Evolutionary conservation across 441 rosid species (phyloP), one percentile per base, ranked within the genome.

Genomic region (Croton setiger): DNA sequence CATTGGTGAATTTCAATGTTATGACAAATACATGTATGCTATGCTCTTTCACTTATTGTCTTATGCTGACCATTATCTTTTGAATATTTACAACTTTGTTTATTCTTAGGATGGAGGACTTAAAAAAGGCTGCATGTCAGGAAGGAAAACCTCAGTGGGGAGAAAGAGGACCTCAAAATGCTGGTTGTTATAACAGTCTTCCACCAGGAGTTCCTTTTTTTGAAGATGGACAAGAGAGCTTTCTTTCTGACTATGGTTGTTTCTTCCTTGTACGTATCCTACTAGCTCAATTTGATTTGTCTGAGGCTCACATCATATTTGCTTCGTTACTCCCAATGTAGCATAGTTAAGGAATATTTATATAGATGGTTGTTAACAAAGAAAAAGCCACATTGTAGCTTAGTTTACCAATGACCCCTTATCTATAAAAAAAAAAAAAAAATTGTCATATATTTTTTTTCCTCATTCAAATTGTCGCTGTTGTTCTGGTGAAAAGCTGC

Each of bases 1-100:
- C 62, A 87, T 85, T 45, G 93, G 93, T 81, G 96, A 87, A 87
- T 87, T 89, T 51, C 92, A 86, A 69, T 89, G 89, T 74, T 86
- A 86, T 78, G 92, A 89, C 82, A 82, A 83, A 80, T 89, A 87
- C 80, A 82, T 87, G 89, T 84, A 77, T 74, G 90, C 69, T 60
- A 64, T 57, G 10, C 36, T 63, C 27, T 69, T 36, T 27, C n/a
- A 11, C 58, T 3, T 52, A 13, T 66, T 45, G 20, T 72, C 48
- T 35, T 59, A 36, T 69, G 60, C 20, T 49, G 39, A 64, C 66
- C 27, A 31, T 41, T 60, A 4, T 66, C 53, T 37, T 68, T 36
- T 59, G 49, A 66, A 7, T 66, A 70, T 70, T 66, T 66, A 72
- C 18, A 71, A 70, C 64, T 60, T 70, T 49, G 65, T 71, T 72